phyloP scores from a whole-genome alignment of 2,329 filamentous ascomycete species.

The Talaromyces islandicus region DNA sequence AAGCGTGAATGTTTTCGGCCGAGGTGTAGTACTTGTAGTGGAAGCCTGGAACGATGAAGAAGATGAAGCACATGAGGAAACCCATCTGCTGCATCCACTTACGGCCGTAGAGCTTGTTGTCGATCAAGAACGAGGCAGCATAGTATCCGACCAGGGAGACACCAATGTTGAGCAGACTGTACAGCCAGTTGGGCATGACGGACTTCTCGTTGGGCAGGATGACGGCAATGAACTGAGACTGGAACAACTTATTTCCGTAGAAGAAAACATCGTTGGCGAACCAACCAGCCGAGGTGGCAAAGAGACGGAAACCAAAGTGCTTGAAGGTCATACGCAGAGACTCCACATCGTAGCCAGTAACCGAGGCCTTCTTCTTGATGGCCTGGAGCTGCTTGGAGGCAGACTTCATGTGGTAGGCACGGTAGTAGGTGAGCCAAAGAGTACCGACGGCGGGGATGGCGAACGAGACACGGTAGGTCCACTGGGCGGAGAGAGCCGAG shows the following conservation, averaged over 20 bases:
- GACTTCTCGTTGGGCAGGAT: slow-evolving; percentile 64
- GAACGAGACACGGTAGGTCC: slow-evolving; percentile 88
- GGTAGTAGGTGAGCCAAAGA: slow-evolving; percentile 92
- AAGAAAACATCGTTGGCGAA: slow-evolving; percentile 98
- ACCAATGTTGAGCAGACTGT: slow-evolving; percentile 85
- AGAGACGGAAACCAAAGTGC: slow-evolving; percentile 78
- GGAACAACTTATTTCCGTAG: slow-evolving; percentile 98
- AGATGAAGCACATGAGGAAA: slow-evolving; percentile 87
- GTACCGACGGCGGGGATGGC: slow-evolving; percentile 86
- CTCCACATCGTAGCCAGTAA: slow-evolving; percentile 87
- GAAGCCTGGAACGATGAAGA: slow-evolving; percentile 89
- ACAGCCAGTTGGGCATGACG: slow-evolving; percentile 82
- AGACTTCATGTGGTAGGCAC: slow-evolving; percentile 88
- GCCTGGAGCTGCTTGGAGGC: slow-evolving; percentile 75
- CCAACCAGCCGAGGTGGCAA: slow-evolving; percentile 85
- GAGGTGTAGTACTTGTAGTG: slow-evolving; percentile 76
- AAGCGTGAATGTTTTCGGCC: slow-evolving; percentile 66
- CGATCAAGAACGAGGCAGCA: slow-evolving; percentile 77
- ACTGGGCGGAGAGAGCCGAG: slow-evolving; percentile 70
- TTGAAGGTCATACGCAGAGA: slow-evolving; percentile 72
- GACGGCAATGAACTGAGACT: slow-evolving; percentile 79
- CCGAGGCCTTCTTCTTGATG: slow-evolving; percentile 77
- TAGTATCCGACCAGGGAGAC: slow-evolving; percentile 88
- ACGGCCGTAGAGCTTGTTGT: slow-evolving; percentile 93
- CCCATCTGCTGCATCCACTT: slow-evolving; percentile 95